phyloP scores from a whole-genome alignment of 2,329 filamentous ascomycete species.

The Apiospora koreana region DNA sequence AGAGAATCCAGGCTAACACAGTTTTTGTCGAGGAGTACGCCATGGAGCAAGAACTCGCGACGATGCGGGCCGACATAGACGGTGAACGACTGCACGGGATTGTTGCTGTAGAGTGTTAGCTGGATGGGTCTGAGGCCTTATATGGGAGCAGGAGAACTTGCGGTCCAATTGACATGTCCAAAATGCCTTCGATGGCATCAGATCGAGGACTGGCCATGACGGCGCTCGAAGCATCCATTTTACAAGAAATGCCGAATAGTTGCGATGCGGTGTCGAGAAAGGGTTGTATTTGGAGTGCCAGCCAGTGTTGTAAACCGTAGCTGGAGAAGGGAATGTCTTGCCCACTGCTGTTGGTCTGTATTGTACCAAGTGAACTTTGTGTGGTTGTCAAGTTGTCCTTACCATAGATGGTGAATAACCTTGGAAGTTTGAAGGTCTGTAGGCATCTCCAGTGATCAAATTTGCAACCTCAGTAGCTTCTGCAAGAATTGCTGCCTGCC shows the following conservation, averaged over 20 bases:
- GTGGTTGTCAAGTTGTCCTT: too few species aligned
- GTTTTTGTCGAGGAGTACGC: not conserved
- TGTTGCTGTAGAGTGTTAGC: not conserved
- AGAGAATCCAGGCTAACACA: not conserved
- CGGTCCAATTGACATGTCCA: not conserved
- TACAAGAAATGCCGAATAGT: not conserved
- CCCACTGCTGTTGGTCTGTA: too few species aligned
- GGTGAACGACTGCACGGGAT: not conserved
- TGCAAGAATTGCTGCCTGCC: too few species aligned
- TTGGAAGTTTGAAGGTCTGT: too few species aligned
- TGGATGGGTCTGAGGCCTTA: too few species aligned
- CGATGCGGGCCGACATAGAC: not conserved
- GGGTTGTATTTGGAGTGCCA: too few species aligned
- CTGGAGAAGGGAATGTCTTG: too few species aligned
- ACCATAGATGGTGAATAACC: too few species aligned
- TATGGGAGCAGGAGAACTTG: not conserved
- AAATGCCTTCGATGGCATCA: not conserved
- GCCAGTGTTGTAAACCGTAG: too few species aligned
- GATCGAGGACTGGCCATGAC: not conserved
- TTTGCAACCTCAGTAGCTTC: too few species aligned
- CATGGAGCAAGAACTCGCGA: not conserved
- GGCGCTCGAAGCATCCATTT: not conserved
- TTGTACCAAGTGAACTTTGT: too few species aligned
- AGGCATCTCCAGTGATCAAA: too few species aligned
- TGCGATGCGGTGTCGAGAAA: not conserved